phyloP scores from a whole-genome alignment of 805 yeast species.

The Kregervanrija fluxuum region DNA sequence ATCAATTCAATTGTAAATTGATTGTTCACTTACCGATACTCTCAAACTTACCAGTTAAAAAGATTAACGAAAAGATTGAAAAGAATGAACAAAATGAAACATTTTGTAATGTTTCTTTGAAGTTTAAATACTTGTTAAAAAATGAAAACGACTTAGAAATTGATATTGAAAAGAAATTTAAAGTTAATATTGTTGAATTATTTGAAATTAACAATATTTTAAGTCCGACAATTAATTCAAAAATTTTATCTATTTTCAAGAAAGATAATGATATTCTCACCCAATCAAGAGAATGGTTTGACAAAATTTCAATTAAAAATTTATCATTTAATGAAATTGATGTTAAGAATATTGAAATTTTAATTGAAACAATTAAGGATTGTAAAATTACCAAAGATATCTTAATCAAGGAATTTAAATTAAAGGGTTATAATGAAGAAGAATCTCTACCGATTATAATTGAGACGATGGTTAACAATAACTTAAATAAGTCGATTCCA shows the following conservation, averaged over 20 bases:
- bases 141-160: slow-evolving; percentile 3
- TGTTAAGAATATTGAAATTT: background rate
- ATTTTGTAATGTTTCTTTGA: slow-evolving; percentile 15
- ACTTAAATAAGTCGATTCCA: slow-evolving; percentile 16
- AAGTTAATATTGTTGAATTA: slow-evolving; percentile 6
- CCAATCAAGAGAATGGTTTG: slow-evolving; percentile 20
- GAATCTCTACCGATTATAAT: background rate
- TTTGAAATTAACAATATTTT: slow-evolving; percentile 5
- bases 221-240: background rate
- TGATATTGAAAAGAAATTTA: slow-evolving; percentile 1
- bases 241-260: too few relatives aligned
- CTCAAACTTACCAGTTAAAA: slow-evolving; percentile 8
- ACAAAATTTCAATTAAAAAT: slow-evolving; percentile 8
- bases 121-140: slow-evolving; percentile 6
- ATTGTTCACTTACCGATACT: slow-evolving; percentile 17
- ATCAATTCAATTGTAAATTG: background rate
- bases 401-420: background rate
- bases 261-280: slow-evolving; percentile 12
- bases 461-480: background rate
- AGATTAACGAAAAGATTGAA: background rate
- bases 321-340: slow-evolving; percentile 26
- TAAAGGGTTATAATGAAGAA: slow-evolving; percentile 1
- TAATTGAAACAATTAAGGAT: slow-evolving; percentile 1
- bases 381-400: background rate
- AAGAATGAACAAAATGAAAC: background rate